These are phyloP conservation scores for Ophiosphaerella herpotricha DNA, from an alignment of 2,329 filamentous ascomycete genomes.

Conservation along the genomic window DNA sequence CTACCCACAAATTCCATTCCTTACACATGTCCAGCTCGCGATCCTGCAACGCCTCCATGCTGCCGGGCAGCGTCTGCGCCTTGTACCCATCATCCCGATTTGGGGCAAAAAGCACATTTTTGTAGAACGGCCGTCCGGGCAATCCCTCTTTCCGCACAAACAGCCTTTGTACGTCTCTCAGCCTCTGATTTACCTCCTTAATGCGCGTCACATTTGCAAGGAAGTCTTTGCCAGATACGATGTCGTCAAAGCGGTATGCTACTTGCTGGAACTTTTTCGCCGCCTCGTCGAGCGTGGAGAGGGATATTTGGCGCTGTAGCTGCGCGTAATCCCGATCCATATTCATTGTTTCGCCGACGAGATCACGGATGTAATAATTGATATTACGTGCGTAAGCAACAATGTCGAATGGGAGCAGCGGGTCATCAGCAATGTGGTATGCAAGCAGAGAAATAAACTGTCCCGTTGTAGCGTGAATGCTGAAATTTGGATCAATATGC, in stretches of 20 bases:
- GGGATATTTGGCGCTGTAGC: conserved; percentile 2
- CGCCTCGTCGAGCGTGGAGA: background rate
- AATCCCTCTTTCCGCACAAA: conserved; percentile 10
- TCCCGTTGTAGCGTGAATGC: conserved; percentile 50
- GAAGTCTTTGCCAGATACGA: background rate
- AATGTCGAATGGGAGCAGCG: conserved; percentile 38
- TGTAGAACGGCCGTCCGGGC: conserved; percentile 10
- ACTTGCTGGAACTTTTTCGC: conserved; percentile 3
- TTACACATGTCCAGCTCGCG: conserved; percentile 4
- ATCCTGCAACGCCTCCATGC: conserved; percentile 9
- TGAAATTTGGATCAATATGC: conserved; percentile 52
- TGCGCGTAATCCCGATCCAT: background rate
- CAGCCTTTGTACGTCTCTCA: conserved; percentile 7
- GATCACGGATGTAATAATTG: conserved; percentile 8
- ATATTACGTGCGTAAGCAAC: conserved; percentile 23
- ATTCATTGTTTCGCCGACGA: background rate
- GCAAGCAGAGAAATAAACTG: conserved; percentile 44
- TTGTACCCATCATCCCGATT: conserved; percentile 14
- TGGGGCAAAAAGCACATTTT: conserved; percentile 11
- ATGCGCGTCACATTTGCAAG: conserved; percentile 1
- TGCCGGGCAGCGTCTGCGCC: conserved; percentile 7
- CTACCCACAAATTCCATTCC: conserved; percentile 11
- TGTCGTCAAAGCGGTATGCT: background rate
- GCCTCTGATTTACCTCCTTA: background rate
- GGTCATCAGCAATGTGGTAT: conserved; percentile 40